A percentile compares a stretch with the other conserved stretches of the same genome.
phyloP scores from a whole-genome alignment of 495 filamentous ascomycete genomes.

The Xylaria cubensis region DNA sequence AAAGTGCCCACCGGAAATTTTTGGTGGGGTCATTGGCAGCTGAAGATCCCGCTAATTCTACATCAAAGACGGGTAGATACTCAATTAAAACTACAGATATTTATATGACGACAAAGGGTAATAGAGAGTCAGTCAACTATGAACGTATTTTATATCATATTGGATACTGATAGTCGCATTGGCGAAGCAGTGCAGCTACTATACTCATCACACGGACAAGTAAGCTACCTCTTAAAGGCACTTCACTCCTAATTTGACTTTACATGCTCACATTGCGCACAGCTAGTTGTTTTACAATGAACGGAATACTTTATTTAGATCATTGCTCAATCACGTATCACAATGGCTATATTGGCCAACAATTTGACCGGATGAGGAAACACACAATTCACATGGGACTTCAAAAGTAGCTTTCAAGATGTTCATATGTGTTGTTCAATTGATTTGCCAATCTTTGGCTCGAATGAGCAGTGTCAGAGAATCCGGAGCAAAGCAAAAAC shows the following conservation, averaged over 20 bases:
- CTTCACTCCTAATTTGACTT: too few relatives aligned
- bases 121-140: neutral
- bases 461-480: slow-evolving; percentile 5
- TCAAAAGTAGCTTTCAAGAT: neutral
- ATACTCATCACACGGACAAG: neutral
- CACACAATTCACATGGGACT: neutral
- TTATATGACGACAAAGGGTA: neutral
- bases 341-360: neutral
- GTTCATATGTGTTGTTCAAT: slow-evolving; percentile 4
- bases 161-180: neutral
- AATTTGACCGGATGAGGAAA: neutral
- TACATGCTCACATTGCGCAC: neutral
- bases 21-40: slow-evolving; percentile 35
- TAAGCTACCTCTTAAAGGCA: too few relatives aligned
- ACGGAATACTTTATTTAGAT: neutral
- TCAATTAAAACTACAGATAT: neutral
- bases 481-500: slow-evolving; percentile 8
- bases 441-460: neutral
- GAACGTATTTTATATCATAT: neutral
- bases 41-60: neutral
- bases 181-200: neutral
- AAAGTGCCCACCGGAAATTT: slow-evolving; percentile 28
- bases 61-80: neutral
- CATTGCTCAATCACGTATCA: neutral
- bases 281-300: neutral